A percentile compares a stretch with the other conserved stretches of the same genome.
These are phyloP conservation scores for Thymus quinquecostatus DNA, from an alignment of 257 asterid genomes.

Conservation along the genomic window DNA sequence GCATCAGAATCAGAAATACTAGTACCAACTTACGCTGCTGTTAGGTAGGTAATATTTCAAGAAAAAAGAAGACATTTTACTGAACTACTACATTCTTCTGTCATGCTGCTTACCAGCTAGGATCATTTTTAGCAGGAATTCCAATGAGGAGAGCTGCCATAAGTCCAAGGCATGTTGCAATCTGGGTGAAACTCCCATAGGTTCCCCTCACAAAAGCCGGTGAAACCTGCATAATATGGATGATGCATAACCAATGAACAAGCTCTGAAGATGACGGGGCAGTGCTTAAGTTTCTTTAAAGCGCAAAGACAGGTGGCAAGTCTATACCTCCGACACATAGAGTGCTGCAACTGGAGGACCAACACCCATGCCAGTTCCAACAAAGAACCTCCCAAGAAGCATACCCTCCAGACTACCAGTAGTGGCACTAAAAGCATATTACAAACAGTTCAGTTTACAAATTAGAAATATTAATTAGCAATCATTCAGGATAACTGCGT, in stretches of 20 bases:
- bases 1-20: conserved; percentile 4
- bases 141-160: conserved; percentile 75
- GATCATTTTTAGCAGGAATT: conserved; percentile 73
- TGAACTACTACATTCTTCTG: conserved; percentile 8
- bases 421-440: conserved; percentile 60
- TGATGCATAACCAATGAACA: conserved; percentile 29
- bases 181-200: conserved; percentile 87
- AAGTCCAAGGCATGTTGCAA: conserved; percentile 89
- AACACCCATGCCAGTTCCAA: conserved; percentile 93
- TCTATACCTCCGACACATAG: conserved; percentile 84
- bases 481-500: background rate
- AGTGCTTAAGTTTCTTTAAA: conserved; percentile 1
- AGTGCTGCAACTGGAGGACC: conserved; percentile 97
- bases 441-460: conserved; percentile 22
- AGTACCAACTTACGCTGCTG: conserved; percentile 11
- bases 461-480: conserved; percentile 20
- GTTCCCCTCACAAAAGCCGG: conserved; percentile 95
- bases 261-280: conserved; percentile 19
- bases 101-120: conserved; percentile 66
- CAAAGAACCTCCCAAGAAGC: conserved; percentile 91
- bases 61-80: conserved; percentile 10
- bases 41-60: background rate
- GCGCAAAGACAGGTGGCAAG: background rate
- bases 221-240: conserved; percentile 66
- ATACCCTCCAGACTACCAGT: conserved; percentile 75